These are phyloP conservation scores for Penicillium brevicompactum DNA, from an alignment of 2,329 filamentous ascomycete genomes.

Conservation along the genomic window DNA sequence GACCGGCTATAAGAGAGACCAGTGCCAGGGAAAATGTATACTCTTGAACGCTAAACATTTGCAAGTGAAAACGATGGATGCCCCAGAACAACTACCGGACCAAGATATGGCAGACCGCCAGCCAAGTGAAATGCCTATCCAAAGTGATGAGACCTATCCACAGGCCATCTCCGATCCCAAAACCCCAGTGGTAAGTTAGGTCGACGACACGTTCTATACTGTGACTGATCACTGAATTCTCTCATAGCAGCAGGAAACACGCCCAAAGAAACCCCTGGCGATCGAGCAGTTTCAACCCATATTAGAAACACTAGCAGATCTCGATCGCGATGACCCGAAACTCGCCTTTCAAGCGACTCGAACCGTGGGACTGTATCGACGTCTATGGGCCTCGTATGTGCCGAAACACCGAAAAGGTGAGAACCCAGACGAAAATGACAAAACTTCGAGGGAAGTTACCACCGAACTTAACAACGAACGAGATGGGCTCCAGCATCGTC, in stretches of 20 bases:
- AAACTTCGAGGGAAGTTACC: not conserved
- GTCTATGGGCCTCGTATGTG: not conserved
- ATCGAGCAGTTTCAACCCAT: not conserved
- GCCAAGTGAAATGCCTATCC: not conserved
- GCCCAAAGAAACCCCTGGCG: not conserved
- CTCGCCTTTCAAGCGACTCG: not conserved
- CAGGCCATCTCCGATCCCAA: not conserved
- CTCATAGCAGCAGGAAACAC: not conserved
- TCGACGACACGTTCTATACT: not conserved
- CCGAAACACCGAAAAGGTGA: not conserved
- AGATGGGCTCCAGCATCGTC: slow-evolving; percentile 3
- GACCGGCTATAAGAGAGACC: not conserved
- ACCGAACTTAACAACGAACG: slow-evolving; percentile 1
- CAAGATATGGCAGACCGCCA: not conserved
- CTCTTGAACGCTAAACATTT: not conserved
- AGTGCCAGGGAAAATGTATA: not conserved
- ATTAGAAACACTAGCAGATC: not conserved
- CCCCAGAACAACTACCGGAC: not conserved
- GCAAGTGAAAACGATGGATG: not conserved
- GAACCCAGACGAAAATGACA: not conserved
- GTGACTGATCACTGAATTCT: not conserved
- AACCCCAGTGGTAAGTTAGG: not conserved
- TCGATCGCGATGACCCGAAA: not conserved
- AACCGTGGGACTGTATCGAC: no score
- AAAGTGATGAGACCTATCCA: not conserved